phyloP scores from a whole-genome alignment of 2,329 filamentous ascomycete species.

The Plenodomus tracheiphilus region DNA sequence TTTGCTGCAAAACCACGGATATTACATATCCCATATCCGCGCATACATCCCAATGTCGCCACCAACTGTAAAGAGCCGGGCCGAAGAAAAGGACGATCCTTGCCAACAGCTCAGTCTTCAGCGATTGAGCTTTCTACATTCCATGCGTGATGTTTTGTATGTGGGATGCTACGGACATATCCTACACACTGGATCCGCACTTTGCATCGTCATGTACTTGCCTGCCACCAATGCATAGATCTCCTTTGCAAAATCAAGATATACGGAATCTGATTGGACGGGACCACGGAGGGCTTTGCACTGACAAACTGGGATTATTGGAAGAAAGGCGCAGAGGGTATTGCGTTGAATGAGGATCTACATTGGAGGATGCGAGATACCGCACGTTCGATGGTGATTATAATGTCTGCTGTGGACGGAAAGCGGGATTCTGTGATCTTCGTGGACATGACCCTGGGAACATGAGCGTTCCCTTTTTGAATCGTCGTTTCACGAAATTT shows the following conservation, averaged over 20 bases:
- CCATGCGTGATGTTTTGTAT: not conserved
- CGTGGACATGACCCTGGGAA: slow-evolving; percentile 12
- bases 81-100: no score
- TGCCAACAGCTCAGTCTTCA: not conserved
- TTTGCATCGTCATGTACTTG: not conserved
- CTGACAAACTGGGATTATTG: not conserved
- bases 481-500: not conserved
- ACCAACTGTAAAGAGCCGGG: no score
- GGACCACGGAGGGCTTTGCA: not conserved
- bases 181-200: not conserved
- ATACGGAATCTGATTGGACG: not conserved
- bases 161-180: not conserved
- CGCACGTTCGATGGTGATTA: not conserved
- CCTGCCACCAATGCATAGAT: not conserved
- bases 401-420: not conserved
- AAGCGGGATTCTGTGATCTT: not conserved
- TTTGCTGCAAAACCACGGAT: no score
- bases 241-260: not conserved
- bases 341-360: not conserved
- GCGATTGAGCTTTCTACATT: not conserved
- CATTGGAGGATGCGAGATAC: not conserved
- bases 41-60: no score
- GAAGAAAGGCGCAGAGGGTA: not conserved
- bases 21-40: no score
- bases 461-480: slow-evolving; percentile 15